Base-by-base conservation (phyloP, 73 alveolate genomes). In the Urostyla sp. region DNA sequence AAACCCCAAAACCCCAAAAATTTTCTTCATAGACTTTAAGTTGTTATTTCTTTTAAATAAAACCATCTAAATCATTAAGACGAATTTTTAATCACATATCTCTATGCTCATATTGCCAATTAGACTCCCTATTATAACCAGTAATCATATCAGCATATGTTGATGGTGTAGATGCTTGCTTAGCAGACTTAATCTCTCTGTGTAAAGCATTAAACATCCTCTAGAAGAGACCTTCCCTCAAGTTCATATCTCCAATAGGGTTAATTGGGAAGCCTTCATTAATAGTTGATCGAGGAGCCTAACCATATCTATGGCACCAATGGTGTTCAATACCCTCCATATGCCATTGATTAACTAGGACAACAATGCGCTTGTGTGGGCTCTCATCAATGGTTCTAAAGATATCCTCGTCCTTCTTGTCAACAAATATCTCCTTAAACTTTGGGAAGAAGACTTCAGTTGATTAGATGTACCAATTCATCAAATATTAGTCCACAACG, bases 321-420 rank as follows among this genome's bases (percentile, higher is more conserved):
- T 72, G 90, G 67, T 76, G 88, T 66, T 91, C 97, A 66, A 91
- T 84, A 21, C 97, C 97, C 63, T 81, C 92, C 72, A 87, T 69
- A 48, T 91, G 97, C 97, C 97, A 91, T 73, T 91, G 77, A 87
- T 91, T 91, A 56, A 91, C 97, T 27, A 91, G 91, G 31, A 92
- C 97, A 13, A 91, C 97, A n/a, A 91, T 75, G 23, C 72, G 87
- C 85, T 91, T 82, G 45, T 92, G 94, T 51, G 69, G 87, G 18
- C 80, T 44, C 27, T 81, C 72, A 74, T 88, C 84, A 50, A 92
- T 85, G 16, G 80, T 49, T 67, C 60, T 80, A 85, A 75, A 92
- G 38, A 92, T 75, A 43, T 87, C 97, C 50, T 56, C 88, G 67
- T 92, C 97, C 48, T 89, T 72, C 80, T 74, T 78, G 77, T 92